Percentiles rank a stretch among this genome's conserved stretches.
These are phyloP conservation scores for Eimeria tenella DNA, from an alignment of 169 alveolate genomes.

Conservation along the genomic window DNA sequence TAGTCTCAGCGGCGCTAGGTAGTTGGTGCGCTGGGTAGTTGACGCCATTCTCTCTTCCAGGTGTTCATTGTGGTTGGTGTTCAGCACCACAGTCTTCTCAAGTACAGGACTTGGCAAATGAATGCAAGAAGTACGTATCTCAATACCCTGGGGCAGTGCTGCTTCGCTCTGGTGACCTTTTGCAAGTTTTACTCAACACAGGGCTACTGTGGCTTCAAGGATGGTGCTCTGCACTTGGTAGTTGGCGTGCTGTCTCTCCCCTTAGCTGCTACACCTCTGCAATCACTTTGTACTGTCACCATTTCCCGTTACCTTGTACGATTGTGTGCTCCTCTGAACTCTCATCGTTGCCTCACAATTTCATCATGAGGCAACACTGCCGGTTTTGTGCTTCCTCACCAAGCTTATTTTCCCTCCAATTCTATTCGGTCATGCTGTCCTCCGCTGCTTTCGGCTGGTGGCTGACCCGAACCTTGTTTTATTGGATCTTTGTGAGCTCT, in stretches of 20 bases:
- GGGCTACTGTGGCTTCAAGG: no score
- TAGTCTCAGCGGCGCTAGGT: background rate
- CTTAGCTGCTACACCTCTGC: no score
- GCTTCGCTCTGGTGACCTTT: background rate
- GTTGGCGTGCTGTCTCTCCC: no score
- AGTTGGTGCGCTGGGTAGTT: background rate
- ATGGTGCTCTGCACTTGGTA: no score
- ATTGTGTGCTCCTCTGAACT: no score
- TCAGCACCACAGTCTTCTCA: constrained; percentile 65
- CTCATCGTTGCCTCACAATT: no score
- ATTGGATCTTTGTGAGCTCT: background rate
- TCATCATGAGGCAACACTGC: background rate
- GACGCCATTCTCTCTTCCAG: background rate
- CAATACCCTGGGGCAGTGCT: background rate
- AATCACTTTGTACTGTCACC: no score
- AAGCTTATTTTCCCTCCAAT: background rate
- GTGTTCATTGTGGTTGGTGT: background rate
- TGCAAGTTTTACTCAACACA: no score
- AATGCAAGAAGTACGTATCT: constrained; percentile 49
- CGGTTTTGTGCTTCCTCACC: background rate
- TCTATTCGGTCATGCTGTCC: background rate
- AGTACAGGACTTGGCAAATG: constrained; percentile 55
- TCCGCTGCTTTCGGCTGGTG: background rate
- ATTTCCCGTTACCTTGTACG: no score
- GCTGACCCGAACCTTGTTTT: background rate